A percentile compares a stretch with the other conserved stretches of the same genome.
Evolutionary conservation across 805 yeast genomes (phyloP).

Genomic region (Yarrowia phangngaensis): DNA sequence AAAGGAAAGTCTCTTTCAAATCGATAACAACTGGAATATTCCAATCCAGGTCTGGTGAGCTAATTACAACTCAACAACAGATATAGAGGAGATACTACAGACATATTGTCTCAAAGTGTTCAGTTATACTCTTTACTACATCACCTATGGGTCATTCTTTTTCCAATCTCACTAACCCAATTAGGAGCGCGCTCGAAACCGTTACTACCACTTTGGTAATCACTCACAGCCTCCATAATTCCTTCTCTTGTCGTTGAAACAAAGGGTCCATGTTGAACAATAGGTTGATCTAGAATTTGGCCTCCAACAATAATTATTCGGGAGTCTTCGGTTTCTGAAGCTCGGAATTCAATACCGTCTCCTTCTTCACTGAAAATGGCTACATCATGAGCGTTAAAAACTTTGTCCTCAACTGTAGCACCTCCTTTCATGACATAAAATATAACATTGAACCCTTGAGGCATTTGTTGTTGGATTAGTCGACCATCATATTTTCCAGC

Average conservation of each 20-base stretch:
- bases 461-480: constrained; percentile 54
- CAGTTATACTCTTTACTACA: no score
- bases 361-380: constrained; percentile 71
- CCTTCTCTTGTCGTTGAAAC: constrained; percentile 68
- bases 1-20: no score
- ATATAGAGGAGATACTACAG: no score
- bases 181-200: constrained; percentile 40
- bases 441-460: constrained; percentile 62
- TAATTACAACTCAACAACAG: no score
- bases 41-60: no score
- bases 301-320: constrained; percentile 77
- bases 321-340: constrained; percentile 43
- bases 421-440: constrained; percentile 64
- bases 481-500: constrained; percentile 53
- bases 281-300: constrained; percentile 62
- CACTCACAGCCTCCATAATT: constrained; percentile 64
- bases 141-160: constrained; percentile 25
- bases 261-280: constrained; percentile 88
- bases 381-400: constrained; percentile 47
- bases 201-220: constrained; percentile 53
- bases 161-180: constrained; percentile 39
- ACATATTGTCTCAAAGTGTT: no score
- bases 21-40: no score
- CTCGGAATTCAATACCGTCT: constrained; percentile 52
- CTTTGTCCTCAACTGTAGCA: constrained; percentile 47